A percentile compares a stretch with the other conserved stretches of the same genome.
Conservation (phyloP, 352 stramenopile species). For the Phytophthora hybrid region DNA sequence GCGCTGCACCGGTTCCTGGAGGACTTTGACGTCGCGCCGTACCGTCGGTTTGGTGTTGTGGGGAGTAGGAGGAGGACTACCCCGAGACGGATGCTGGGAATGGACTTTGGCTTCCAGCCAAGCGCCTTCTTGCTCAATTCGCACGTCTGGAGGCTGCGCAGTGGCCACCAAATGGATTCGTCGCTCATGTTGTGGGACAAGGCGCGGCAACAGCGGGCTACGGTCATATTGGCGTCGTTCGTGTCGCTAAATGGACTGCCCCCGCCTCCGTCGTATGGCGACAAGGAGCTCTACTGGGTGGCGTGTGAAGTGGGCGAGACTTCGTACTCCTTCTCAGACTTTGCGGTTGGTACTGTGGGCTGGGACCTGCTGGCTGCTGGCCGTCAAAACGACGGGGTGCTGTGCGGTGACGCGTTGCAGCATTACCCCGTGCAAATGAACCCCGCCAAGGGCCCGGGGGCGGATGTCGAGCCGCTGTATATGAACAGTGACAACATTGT, state of each 20-base stretch:
- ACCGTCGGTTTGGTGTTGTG: constrained; percentile 14
- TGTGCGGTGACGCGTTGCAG: constrained; percentile 60
- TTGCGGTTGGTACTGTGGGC: constrained; percentile 40
- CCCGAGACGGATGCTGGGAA: constrained; percentile 6
- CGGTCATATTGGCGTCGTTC: constrained; percentile 54
- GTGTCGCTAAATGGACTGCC: constrained; percentile 38
- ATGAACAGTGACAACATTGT: constrained; percentile 66
- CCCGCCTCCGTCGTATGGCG: constrained; percentile 46
- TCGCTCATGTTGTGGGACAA: constrained; percentile 63
- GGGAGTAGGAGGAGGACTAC: not conserved
- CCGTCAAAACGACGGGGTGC: constrained; percentile 30
- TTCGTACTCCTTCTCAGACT: constrained; percentile 53
- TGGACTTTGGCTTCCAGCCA: constrained; percentile 41
- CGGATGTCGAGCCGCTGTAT: constrained; percentile 48
- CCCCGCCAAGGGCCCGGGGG: constrained; percentile 13
- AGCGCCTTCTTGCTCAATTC: constrained; percentile 46
- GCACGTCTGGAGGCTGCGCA: constrained; percentile 47
- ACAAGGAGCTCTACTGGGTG: constrained; percentile 66
- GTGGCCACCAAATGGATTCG: constrained; percentile 62
- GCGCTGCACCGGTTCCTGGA: constrained; percentile 51
- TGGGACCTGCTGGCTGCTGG: constrained; percentile 27
- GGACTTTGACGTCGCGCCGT: constrained; percentile 47
- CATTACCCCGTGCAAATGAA: constrained; percentile 44
- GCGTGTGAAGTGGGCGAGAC: constrained; percentile 63
- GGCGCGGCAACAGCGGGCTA: constrained; percentile 45